Conservation (phyloP, 805 yeast genomes). For the Candida oleophila region DNA sequence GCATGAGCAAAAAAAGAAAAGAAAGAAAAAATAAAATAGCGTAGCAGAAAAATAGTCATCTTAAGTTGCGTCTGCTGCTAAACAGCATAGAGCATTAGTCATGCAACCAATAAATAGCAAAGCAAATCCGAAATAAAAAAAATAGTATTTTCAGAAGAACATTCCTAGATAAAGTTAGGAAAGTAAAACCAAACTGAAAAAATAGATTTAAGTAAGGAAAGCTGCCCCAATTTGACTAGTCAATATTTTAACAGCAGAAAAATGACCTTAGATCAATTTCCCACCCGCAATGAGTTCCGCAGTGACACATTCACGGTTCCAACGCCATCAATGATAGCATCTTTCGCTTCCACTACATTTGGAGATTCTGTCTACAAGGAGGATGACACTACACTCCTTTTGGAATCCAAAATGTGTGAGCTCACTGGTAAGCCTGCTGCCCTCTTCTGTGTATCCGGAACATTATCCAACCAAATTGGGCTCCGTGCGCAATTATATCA, state of each 20-base stretch:
- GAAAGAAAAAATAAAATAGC: too few species aligned
- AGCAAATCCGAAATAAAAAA: background rate
- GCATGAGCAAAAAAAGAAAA: background rate
- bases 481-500: constrained; percentile 37
- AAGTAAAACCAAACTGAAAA: too few species aligned
- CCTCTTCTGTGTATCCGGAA: constrained; percentile 42
- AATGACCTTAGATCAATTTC: constrained; percentile 2
- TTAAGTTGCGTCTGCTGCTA: too few species aligned
- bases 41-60: too few species aligned
- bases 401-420: constrained; percentile 33
- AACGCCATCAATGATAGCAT: constrained; percentile 62
- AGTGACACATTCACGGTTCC: constrained; percentile 91
- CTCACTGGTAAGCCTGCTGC: constrained; percentile 41
- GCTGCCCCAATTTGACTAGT: too few species aligned
- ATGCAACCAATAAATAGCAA: background rate
- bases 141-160: background rate
- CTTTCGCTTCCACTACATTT: constrained; percentile 33
- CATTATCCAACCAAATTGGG: constrained; percentile 42
- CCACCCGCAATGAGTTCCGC: constrained; percentile 41
- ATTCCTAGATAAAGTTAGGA: too few species aligned
- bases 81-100: too few species aligned
- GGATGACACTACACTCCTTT: constrained; percentile 31
- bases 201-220: too few species aligned
- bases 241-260: too few species aligned
- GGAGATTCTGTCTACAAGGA: constrained; percentile 46